Percentiles rank a stretch among this genome's conserved stretches.
phyloP scores from a whole-genome alignment of 306 rosid genomes.

The Neltuma alba region DNA sequence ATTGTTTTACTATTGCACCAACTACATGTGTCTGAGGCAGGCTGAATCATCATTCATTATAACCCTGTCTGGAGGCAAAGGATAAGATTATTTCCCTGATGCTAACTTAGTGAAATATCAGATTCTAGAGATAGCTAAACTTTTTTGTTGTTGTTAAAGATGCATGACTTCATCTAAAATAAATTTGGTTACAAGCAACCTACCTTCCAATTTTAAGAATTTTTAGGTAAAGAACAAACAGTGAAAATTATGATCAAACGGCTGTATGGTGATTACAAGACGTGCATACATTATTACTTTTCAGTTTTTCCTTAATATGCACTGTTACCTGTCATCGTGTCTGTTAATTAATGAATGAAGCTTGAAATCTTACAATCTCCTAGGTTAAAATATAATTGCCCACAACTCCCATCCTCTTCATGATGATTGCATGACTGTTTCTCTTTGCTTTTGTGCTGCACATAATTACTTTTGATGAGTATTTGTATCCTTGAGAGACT shows the following conservation, averaged over 20 bases:
- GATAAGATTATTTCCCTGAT: constrained; percentile 11
- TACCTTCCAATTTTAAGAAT: neutral
- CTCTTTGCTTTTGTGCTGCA: constrained; percentile 5
- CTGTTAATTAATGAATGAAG: neutral
- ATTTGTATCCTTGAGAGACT: constrained; percentile 12
- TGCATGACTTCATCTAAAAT: constrained; percentile 1
- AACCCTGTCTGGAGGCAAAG: constrained; percentile 3
- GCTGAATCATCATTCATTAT: too few relatives aligned
- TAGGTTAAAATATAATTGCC: neutral
- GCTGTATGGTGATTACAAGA: neutral
- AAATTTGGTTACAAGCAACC: neutral
- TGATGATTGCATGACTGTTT: constrained; percentile 5
- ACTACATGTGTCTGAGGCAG: too few relatives aligned
- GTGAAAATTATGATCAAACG: neutral
- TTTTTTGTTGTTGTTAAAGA: neutral
- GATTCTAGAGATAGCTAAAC: constrained; percentile 1
- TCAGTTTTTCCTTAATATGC: neutral
- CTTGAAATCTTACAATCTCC: neutral
- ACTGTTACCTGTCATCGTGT: neutral
- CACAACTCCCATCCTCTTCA: neutral
- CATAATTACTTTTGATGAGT: constrained; percentile 13
- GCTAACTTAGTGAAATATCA: neutral
- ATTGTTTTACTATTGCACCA: too few relatives aligned
- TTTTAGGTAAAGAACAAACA: constrained; percentile 1
- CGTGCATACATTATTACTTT: neutral